These are phyloP conservation scores for Neurospora pannonica DNA, from an alignment of 495 filamentous ascomycete species.

Conservation along the genomic window DNA sequence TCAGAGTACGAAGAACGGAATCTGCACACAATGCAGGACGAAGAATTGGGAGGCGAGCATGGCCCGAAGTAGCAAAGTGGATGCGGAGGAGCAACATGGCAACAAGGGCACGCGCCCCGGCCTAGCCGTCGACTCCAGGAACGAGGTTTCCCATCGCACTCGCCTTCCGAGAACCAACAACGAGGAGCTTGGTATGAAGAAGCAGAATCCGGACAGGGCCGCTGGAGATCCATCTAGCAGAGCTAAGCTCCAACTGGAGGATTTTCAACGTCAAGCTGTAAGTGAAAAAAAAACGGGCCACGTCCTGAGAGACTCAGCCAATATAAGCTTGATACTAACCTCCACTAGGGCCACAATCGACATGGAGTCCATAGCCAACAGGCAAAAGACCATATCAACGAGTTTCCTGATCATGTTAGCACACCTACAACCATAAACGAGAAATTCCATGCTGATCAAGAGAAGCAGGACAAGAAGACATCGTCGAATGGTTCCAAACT, in stretches of 20 bases:
- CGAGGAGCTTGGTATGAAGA: background rate
- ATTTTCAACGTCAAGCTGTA: background rate
- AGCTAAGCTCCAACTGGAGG: background rate
- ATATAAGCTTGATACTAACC: background rate
- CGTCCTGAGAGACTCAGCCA: background rate
- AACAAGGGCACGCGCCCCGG: background rate
- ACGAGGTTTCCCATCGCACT: background rate
- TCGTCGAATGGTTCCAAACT: background rate
- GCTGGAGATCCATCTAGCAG: background rate
- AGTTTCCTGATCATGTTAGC: background rate
- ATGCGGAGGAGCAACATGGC: background rate
- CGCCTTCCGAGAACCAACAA: background rate
- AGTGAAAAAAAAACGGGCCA: background rate
- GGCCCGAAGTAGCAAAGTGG: background rate
- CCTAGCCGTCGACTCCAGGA: too few species aligned
- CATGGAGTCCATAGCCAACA: background rate
- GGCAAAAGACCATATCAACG: background rate
- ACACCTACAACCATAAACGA: background rate
- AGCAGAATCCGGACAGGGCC: background rate
- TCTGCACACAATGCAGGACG: background rate
- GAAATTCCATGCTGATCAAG: background rate
- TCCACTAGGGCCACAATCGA: background rate
- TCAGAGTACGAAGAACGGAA: background rate
- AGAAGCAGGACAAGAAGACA: background rate
- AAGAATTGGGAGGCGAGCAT: background rate